phyloP scores from a whole-genome alignment of 2,329 filamentous ascomycete genomes.

The Ramularia endophylla region DNA sequence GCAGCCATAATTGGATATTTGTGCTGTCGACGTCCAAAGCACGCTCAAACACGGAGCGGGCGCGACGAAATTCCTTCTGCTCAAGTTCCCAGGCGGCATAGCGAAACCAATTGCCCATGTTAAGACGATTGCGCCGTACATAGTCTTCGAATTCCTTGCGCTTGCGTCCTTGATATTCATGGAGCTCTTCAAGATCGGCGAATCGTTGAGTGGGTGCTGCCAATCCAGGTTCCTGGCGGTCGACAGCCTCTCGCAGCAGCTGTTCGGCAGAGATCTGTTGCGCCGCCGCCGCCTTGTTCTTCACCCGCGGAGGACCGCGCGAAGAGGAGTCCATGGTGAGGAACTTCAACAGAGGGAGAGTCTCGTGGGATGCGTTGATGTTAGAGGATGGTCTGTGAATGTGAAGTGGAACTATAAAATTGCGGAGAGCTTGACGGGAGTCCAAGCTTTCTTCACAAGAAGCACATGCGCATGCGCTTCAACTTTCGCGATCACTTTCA shows the following conservation, averaged over 20 bases:
- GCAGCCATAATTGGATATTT: conserved; percentile 79
- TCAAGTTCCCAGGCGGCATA: conserved; percentile 98
- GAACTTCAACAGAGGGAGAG: background rate
- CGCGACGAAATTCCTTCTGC: conserved; percentile 92
- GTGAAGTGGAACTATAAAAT: background rate
- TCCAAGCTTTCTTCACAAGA: background rate
- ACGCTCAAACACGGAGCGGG: conserved; percentile 88
- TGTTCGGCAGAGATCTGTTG: conserved; percentile 89
- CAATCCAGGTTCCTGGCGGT: conserved; percentile 82
- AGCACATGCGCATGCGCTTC: background rate
- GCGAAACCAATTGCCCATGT: conserved; percentile 98
- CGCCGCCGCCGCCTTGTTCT: conserved; percentile 92
- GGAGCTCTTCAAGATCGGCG: conserved; percentile 92
- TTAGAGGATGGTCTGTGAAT: background rate
- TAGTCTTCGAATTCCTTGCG: conserved; percentile 97
- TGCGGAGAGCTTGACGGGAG: background rate
- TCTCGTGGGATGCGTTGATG: background rate
- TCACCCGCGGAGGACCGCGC: conserved; percentile 89
- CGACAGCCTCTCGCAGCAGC: conserved; percentile 92
- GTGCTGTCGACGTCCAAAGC: conserved; percentile 89
- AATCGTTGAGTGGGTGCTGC: conserved; percentile 93
- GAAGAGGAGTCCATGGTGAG: conserved; percentile 68
- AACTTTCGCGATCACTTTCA: background rate
- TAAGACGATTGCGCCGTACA: conserved; percentile 87
- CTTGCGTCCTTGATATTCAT: conserved; percentile 95